Percentiles rank a stretch among this genome's conserved stretches.
phyloP scores from a whole-genome alignment of 495 filamentous ascomycete genomes.

The Haplographium delicatum region DNA sequence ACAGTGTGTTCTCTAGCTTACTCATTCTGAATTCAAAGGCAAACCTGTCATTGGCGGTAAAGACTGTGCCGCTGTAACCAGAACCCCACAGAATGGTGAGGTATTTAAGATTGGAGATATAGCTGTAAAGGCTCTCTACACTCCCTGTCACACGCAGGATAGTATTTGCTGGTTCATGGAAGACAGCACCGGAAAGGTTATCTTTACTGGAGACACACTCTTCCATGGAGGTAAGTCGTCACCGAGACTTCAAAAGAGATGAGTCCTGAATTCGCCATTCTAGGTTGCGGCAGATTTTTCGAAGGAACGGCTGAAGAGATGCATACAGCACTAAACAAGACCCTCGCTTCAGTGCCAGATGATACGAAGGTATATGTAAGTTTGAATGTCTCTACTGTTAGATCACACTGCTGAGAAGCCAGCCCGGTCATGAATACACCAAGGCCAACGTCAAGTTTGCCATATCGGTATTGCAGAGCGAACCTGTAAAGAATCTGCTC shows the following conservation, averaged over 20 bases:
- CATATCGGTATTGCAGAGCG: slow-evolving; percentile 63
- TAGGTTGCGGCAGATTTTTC: slow-evolving; percentile 95
- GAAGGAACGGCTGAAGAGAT: slow-evolving; percentile 88
- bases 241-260: slow-evolving; percentile 5
- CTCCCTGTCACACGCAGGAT: slow-evolving; percentile 96
- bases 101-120: slow-evolving; percentile 84
- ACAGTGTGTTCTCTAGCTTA: slow-evolving; percentile 61
- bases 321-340: slow-evolving; percentile 87
- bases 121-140: slow-evolving; percentile 82
- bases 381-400: too few species aligned
- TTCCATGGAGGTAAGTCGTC: slow-evolving; percentile 75
- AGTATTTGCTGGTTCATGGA: slow-evolving; percentile 86
- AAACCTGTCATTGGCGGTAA: slow-evolving; percentile 77
- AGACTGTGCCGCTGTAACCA: slow-evolving; percentile 74
- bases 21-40: slow-evolving; percentile 46
- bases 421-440: slow-evolving; percentile 97
- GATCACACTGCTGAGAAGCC: too few species aligned
- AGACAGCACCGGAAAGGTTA: slow-evolving; percentile 72
- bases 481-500: slow-evolving; percentile 69
- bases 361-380: slow-evolving; percentile 90
- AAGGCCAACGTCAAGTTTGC: slow-evolving; percentile 89
- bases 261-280: neutral
- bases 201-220: slow-evolving; percentile 95
- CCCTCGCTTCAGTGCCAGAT: slow-evolving; percentile 72
- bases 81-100: slow-evolving; percentile 66